These are phyloP conservation scores for Graphium sp. DNA, from an alignment of 2,329 filamentous ascomycete genomes.

Conservation along the genomic window DNA sequence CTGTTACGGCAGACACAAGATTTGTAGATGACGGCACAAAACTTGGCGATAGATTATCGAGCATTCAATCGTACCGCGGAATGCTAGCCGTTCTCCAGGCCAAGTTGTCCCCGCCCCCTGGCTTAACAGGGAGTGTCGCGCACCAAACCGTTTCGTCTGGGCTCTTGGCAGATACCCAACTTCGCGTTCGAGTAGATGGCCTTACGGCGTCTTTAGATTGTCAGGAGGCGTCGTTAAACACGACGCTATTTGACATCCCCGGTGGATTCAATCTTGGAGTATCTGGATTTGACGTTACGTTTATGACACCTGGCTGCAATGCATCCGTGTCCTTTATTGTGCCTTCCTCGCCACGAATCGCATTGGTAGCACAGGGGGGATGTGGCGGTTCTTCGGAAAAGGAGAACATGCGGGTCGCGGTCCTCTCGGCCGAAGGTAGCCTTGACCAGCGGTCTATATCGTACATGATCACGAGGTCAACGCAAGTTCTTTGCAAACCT, in stretches of 20 bases:
- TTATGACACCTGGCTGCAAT: background rate
- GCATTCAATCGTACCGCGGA: too few relatives aligned
- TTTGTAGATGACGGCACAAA: slow-evolving; percentile 14
- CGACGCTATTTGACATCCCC: slow-evolving; percentile 14
- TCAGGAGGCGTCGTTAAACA: slow-evolving; percentile 10
- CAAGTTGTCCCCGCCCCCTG: slow-evolving; percentile 13
- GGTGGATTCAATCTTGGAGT: slow-evolving; percentile 5
- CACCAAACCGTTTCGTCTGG: slow-evolving; percentile 14
- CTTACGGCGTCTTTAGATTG: slow-evolving; percentile 16
- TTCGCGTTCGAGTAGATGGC: slow-evolving; percentile 16
- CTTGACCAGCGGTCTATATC: slow-evolving; percentile 7
- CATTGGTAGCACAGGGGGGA: too few relatives aligned
- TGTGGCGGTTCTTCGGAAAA: slow-evolving; percentile 8
- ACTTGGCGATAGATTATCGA: too few relatives aligned
- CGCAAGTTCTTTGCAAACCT: slow-evolving; percentile 12
- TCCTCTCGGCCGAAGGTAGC: slow-evolving; percentile 9
- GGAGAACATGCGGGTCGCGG: slow-evolving; percentile 10
- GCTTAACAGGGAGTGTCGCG: slow-evolving; percentile 12
- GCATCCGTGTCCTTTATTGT: slow-evolving; percentile 6
- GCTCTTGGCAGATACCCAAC: slow-evolving; percentile 8
- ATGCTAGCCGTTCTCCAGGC: slow-evolving; percentile 9
- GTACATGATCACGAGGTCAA: slow-evolving; percentile 9
- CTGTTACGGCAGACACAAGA: slow-evolving; percentile 10
- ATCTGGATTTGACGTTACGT: background rate
- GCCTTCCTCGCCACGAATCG: slow-evolving; percentile 9